Evolutionary conservation across 1,284 basidiomycete species (phyloP), one percentile per base, ranked within the genome.

Genomic region (Irpex sp.): DNA sequence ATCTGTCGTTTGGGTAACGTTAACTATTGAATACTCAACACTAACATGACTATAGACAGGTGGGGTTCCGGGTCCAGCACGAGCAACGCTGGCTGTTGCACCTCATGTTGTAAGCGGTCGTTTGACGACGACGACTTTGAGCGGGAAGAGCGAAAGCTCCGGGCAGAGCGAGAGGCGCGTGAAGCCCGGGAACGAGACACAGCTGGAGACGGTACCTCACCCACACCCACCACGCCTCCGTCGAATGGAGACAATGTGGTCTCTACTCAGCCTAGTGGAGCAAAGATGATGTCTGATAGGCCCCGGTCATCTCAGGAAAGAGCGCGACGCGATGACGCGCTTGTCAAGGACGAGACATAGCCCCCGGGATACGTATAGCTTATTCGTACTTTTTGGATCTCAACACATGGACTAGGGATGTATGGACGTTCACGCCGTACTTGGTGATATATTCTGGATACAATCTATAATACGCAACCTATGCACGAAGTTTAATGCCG

Each of bases 51-150:
- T 6, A 55, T 33, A 60, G 59, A 50, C 9, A 50, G 21, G 5
- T 60, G 59, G 43, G 59, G 59, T 19, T 60, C 59, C 11, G 59
- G 59, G 2, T 60, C 59, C 9, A 21, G n/a, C 59, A 60, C 58
- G 9, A 31, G 58, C 39, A 35, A 19, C 31, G 19, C 43, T 15
- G 59, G 59, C 5, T 51, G 59, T 35, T 51, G 59, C n/a, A 37
- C 33, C 6, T 37, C 47, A 8, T 60, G 59, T 36, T 60, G 59
- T 49, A 60, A 54, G 17, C 47, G 50, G 7, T 53, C 46, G 26
- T 60, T 60, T 54, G 59, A 60, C 59, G 59, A 60, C 47, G 59
- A 60, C 35, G 59, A 60, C 13, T 60, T 60, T 54, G 59, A 50
- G 35, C 21, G 31, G 21, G 59, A 60, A 35, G 59, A 60, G 37